Conservation (phyloP, 2,329 filamentous ascomycete species). For the Claviceps sp. region DNA sequence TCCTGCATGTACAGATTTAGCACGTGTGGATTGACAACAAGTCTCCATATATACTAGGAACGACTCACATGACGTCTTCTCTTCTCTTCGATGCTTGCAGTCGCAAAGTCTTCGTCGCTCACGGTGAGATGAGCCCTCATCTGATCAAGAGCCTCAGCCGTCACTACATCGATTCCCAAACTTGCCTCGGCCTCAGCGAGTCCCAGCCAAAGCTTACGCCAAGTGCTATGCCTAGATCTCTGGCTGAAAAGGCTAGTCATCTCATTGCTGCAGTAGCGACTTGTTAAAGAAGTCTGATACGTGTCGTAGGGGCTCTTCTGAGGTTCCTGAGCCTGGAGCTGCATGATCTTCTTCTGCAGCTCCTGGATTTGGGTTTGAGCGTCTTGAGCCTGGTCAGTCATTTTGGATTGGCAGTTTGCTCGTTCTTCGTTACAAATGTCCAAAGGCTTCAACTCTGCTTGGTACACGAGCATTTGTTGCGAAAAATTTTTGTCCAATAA, state of each 20-base stretch:
- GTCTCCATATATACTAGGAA: neutral
- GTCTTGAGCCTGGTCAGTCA: conserved; percentile 3
- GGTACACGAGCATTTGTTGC: neutral
- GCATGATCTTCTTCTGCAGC: conserved; percentile 6
- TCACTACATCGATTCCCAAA: conserved; percentile 60
- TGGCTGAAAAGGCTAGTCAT: conserved; percentile 73
- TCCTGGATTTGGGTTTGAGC: conserved; percentile 6
- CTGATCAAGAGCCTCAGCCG: conserved; percentile 58
- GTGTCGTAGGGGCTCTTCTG: conserved; percentile 14
- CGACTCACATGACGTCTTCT: conserved; percentile 39
- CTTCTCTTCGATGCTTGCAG: conserved; percentile 66
- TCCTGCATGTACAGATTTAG: conserved; percentile 17
- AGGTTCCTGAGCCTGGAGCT: conserved; percentile 6
- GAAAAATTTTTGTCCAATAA: neutral
- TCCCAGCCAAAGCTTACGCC: conserved; percentile 75
- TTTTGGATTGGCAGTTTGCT: neutral
- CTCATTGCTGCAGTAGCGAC: conserved; percentile 59
- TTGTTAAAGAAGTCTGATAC: conserved; percentile 54
- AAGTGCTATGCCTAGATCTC: conserved; percentile 60
- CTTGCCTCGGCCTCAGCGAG: conserved; percentile 74
- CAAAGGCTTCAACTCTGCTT: neutral
- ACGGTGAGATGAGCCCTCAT: conserved; percentile 64
- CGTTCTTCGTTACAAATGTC: neutral
- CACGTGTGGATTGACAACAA: neutral
- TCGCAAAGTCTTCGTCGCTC: conserved; percentile 64